Conservation (phyloP, 129 eudicot species). For the Saussurea involucrata region DNA sequence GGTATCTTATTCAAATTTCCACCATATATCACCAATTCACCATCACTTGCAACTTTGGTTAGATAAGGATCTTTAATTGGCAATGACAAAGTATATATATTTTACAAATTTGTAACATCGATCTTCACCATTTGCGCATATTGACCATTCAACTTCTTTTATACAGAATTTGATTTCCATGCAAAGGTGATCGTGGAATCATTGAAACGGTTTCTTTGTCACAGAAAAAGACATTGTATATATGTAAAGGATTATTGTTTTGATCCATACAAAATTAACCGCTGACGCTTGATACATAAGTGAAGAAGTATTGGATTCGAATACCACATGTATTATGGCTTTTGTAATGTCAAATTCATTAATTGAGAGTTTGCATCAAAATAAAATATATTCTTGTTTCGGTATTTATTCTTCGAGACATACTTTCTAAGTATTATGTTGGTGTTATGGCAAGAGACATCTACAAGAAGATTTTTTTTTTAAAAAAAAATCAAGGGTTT, state of each 20-base stretch:
- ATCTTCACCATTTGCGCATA: background rate
- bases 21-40: slow-evolving; percentile 2
- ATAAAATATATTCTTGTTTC: background rate
- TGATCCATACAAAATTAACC: background rate
- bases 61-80: background rate
- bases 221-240: background rate
- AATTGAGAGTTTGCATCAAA: background rate
- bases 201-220: background rate
- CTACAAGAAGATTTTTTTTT: background rate
- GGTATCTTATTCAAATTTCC: background rate
- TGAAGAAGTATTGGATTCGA: background rate
- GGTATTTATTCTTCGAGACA: background rate
- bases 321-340: background rate
- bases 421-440: background rate
- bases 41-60: background rate
- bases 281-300: background rate
- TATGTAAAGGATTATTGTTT: background rate
- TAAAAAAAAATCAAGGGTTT: background rate
- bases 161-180: background rate
- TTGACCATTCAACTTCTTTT: background rate
- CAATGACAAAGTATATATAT: background rate
- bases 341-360: background rate
- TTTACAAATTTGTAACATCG: background rate
- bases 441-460: background rate
- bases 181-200: background rate